Percentiles rank a stretch among this genome's conserved stretches.
Conservation (phyloP, 1,284 basidiomycete genomes). For the Pseudozyma sp. region DNA sequence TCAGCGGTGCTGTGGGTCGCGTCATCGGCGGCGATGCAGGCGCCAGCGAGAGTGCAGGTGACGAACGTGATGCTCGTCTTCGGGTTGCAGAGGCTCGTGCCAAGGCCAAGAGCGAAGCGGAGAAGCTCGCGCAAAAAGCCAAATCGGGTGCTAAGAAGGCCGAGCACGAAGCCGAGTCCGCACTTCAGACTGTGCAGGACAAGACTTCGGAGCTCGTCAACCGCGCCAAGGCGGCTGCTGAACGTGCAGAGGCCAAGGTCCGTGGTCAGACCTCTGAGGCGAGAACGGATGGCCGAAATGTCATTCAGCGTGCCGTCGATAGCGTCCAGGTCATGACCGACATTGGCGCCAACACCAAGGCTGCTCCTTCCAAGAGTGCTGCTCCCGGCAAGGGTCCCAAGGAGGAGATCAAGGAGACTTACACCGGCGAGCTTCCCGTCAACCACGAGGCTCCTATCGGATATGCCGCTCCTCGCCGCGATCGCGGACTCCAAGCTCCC, state of each 20-base stretch:
- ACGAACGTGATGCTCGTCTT: conserved; percentile 49
- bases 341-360: conserved; percentile 50
- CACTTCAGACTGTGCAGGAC: conserved; percentile 49
- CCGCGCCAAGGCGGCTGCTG: conserved; percentile 71
- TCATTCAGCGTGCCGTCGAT: conserved; percentile 53
- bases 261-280: conserved; percentile 41
- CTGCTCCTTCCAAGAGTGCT: conserved; percentile 66
- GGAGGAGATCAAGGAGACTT: conserved; percentile 49
- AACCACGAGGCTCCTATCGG: conserved; percentile 58
- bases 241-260: conserved; percentile 69
- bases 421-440: conserved; percentile 53
- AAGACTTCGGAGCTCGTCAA: conserved; percentile 49
- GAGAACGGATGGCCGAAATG: conserved; percentile 60
- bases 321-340: conserved; percentile 57
- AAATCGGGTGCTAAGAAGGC: conserved; percentile 65
- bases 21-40: conserved; percentile 55
- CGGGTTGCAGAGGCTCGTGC: conserved; percentile 49
- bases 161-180: conserved; percentile 65
- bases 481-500: conserved; percentile 61
- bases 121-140: conserved; percentile 46
- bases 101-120: conserved; percentile 42
- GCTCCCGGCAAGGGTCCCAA: conserved; percentile 67
- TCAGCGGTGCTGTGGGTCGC: conserved; percentile 59
- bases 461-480: conserved; percentile 46
- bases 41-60: conserved; percentile 36